Conservation (phyloP, 2,329 filamentous ascomycete species). For the Cordyceps pruinosa region DNA sequence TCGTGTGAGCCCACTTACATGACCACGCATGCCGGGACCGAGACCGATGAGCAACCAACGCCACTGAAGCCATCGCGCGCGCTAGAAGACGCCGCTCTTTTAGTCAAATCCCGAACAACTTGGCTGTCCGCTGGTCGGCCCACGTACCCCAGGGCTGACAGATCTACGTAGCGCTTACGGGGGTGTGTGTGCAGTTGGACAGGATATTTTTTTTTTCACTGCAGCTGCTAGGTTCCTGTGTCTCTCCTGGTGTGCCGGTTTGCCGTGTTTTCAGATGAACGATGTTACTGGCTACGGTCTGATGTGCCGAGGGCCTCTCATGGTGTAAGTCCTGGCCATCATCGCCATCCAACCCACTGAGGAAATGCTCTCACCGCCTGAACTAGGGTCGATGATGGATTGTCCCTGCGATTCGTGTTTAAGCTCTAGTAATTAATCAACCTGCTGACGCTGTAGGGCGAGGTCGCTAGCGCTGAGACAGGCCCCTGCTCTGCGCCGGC, state of each 20-base stretch:
- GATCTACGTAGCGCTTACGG: slow-evolving; percentile 1
- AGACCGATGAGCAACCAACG: background rate
- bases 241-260: background rate
- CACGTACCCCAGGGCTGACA: background rate
- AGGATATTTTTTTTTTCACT: background rate
- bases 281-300: background rate
- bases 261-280: background rate
- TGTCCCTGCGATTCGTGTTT: too few relatives aligned
- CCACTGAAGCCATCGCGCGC: background rate
- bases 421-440: background rate
- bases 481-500: background rate
- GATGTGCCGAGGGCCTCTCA: background rate
- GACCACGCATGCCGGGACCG: background rate
- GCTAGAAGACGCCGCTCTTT: background rate
- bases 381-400: background rate
- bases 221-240: too few relatives aligned
- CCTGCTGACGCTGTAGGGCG: background rate
- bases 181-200: background rate
- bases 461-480: background rate
- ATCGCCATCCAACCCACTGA: background rate
- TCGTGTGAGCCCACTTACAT: background rate
- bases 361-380: background rate
- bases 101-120: background rate
- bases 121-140: background rate
- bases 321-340: background rate